Evolutionary conservation across 2,329 filamentous ascomycete genomes (phyloP).

Genomic region (Colletotrichum agaves): DNA sequence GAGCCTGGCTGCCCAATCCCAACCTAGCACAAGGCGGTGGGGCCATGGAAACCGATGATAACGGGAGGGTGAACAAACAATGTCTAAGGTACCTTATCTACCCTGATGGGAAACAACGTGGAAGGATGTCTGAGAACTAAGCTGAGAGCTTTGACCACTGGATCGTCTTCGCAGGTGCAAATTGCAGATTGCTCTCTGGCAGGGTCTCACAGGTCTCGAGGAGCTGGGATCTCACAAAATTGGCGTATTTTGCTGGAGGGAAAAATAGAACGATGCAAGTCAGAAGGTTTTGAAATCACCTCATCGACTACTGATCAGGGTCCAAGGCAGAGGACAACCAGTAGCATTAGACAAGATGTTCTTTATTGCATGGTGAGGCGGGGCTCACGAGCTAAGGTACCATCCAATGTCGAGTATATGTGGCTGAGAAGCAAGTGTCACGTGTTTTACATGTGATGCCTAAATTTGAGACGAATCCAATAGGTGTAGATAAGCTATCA

Average conservation of each 20-base stretch:
- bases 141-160: constrained; percentile 25
- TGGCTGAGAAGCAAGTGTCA: constrained; percentile 1
- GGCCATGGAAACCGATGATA: neutral
- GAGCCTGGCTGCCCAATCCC: neutral
- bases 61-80: neutral
- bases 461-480: neutral
- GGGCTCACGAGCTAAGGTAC: neutral
- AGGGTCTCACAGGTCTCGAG: neutral
- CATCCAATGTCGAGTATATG: constrained; percentile 9
- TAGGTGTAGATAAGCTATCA: too few relatives aligned
- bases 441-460: constrained; percentile 28
- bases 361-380: neutral
- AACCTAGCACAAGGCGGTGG: constrained; percentile 6
- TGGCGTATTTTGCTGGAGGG: neutral
- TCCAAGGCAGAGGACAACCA: neutral
- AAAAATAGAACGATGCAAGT: neutral
- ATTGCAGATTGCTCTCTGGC: neutral
- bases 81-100: neutral
- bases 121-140: constrained; percentile 3
- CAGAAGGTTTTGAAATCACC: neutral
- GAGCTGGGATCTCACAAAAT: neutral
- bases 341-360: neutral
- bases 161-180: constrained; percentile 1
- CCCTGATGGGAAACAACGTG: neutral
- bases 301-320: neutral